phyloP scores from a whole-genome alignment of 2,329 filamentous ascomycete genomes.

The Trichoderma asperellum region DNA sequence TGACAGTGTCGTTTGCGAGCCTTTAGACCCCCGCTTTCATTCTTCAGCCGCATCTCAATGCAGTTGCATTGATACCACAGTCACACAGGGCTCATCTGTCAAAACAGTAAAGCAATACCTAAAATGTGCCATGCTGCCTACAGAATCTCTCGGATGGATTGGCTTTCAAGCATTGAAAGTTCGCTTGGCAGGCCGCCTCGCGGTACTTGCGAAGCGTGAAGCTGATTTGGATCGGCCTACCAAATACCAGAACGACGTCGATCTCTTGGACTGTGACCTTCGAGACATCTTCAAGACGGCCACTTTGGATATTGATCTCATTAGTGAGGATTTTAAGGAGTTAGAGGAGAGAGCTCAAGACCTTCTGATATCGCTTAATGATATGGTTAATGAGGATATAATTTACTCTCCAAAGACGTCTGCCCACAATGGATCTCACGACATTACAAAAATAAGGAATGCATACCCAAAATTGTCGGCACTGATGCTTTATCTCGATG shows the following conservation, averaged over 20 bases:
- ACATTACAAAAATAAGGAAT: neutral
- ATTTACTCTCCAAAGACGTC: neutral
- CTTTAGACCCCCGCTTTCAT: conserved; percentile 6
- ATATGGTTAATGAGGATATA: neutral
- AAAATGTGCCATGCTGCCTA: conserved; percentile 20
- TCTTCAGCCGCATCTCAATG: conserved; percentile 9
- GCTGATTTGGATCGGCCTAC: neutral
- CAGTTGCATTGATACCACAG: neutral
- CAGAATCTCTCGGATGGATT: conserved; percentile 14
- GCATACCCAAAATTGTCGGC: neutral
- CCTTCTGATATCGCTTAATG: neutral
- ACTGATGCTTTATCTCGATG: neutral
- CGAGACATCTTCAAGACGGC: conserved; percentile 3
- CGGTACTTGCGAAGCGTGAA: neutral
- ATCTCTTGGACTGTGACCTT: conserved; percentile 20
- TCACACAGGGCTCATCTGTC: neutral
- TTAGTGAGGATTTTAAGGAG: neutral
- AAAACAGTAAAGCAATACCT: neutral
- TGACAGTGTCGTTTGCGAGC: neutral
- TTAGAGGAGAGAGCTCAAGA: neutral
- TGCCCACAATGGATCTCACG: neutral
- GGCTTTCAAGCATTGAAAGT: conserved; percentile 23
- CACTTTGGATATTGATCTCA: neutral
- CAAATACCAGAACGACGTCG: conserved; percentile 5
- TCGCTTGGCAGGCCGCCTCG: conserved; percentile 16